Conservation (phyloP, 2,329 filamentous ascomycete genomes). For the Hypoxylon sp. region DNA sequence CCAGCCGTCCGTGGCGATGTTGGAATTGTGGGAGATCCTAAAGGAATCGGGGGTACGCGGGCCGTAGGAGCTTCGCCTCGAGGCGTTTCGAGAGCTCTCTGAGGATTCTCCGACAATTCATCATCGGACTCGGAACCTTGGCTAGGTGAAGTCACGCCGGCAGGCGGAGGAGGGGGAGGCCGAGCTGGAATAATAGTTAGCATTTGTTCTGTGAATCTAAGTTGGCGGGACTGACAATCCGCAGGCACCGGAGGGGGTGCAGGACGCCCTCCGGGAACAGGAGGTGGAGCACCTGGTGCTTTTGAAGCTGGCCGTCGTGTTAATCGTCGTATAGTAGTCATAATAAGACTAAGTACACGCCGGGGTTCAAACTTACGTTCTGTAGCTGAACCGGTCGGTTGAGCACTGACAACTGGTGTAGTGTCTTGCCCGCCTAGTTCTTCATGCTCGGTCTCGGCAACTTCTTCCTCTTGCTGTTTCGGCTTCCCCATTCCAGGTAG, state of each 20-base stretch:
- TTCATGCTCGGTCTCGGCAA: conserved; percentile 64
- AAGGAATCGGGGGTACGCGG: conserved; percentile 60
- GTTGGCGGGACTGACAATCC: conserved; percentile 68
- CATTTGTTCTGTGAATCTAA: conserved; percentile 30
- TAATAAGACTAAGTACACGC: conserved; percentile 35
- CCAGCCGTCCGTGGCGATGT: conserved; percentile 60
- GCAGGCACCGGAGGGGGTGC: conserved; percentile 71
- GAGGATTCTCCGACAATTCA: conserved; percentile 75
- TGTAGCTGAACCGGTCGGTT: conserved; percentile 42
- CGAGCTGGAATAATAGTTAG: conserved; percentile 67
- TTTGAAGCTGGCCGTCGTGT: conserved; percentile 51
- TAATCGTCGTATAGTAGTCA: conserved; percentile 43
- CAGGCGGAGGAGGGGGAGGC: conserved; percentile 68
- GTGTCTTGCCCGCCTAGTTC: conserved; percentile 56
- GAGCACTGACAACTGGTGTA: conserved; percentile 52
- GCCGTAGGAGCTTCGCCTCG: conserved; percentile 57
- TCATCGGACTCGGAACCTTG: conserved; percentile 91
- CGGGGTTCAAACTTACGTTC: conserved; percentile 49
- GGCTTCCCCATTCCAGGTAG: conserved; percentile 80
- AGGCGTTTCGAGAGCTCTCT: conserved; percentile 61
- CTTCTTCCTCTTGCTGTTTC: conserved; percentile 62
- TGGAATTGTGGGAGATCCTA: conserved; percentile 62
- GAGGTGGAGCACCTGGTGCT: conserved; percentile 57
- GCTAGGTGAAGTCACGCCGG: conserved; percentile 74
- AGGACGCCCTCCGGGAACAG: conserved; percentile 66